Evolutionary conservation across 441 rosid genomes (phyloP).

Genomic region (Metrosideros polymorpha): DNA sequence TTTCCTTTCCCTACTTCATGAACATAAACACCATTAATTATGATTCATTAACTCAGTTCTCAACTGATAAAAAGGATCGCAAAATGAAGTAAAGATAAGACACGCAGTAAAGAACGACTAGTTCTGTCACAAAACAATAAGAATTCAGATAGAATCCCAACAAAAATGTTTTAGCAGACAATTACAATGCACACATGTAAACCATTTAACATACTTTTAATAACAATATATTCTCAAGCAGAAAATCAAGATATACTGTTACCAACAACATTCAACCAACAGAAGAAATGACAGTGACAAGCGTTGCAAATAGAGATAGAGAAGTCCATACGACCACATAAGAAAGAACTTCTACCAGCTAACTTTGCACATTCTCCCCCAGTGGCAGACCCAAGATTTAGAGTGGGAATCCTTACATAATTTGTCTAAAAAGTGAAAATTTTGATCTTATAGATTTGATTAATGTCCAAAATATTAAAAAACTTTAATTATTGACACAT

Average conservation of each 20-base stretch:
- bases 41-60: neutral
- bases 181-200: neutral
- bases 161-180: neutral
- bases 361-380: neutral
- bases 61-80: neutral
- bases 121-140: neutral
- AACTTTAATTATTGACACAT: neutral
- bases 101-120: neutral
- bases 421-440: neutral
- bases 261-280: neutral
- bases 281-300: neutral
- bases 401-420: neutral
- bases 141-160: neutral
- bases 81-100: neutral
- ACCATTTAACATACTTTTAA: neutral
- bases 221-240: neutral
- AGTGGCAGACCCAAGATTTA: neutral
- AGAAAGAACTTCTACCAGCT: neutral
- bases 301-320: neutral
- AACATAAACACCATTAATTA: constrained; percentile 3
- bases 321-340: neutral
- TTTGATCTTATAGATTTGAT: neutral
- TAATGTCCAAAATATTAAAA: neutral
- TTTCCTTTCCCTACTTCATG: constrained; percentile 43
- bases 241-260: neutral